Conservation (phyloP, 257 asterid species). For the Solanum corneliomulleri region DNA sequence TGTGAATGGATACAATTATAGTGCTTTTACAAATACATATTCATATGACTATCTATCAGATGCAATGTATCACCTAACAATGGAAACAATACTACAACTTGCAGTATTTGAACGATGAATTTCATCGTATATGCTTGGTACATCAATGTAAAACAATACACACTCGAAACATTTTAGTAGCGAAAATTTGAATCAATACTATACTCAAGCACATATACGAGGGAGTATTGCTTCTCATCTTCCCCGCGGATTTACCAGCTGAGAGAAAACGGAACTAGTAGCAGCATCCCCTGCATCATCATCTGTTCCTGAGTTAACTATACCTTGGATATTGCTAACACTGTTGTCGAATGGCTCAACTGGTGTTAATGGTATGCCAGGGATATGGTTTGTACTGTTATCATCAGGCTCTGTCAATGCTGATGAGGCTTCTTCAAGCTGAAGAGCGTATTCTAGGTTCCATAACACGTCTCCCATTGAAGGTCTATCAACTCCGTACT, state of each 20-base stretch:
- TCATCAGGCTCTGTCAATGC: constrained; percentile 34
- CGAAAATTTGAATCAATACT: background rate
- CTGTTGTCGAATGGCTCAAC: constrained; percentile 30
- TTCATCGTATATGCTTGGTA: background rate
- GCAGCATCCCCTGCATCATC: constrained; percentile 34
- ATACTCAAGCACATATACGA: background rate
- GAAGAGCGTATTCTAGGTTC: constrained; percentile 37
- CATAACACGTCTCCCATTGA: constrained; percentile 47
- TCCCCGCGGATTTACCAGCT: constrained; percentile 36
- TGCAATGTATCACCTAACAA: background rate
- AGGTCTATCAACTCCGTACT: constrained; percentile 41
- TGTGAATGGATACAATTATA: background rate
- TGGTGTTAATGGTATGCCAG: constrained; percentile 27
- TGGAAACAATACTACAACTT: background rate
- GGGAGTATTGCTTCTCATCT: constrained; percentile 12
- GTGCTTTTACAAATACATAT: background rate
- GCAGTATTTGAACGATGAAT: background rate
- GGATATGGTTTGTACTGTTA: constrained; percentile 36
- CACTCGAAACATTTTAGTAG: background rate
- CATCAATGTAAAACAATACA: background rate
- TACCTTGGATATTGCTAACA: constrained; percentile 21
- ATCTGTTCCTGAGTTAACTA: constrained; percentile 21
- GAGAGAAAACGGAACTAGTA: constrained; percentile 39
- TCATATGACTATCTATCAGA: background rate
- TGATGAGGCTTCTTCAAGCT: constrained; percentile 33